Evolutionary conservation across 495 filamentous ascomycete genomes (phyloP), one percentile per base, ranked within the genome.

Genomic region (Lentithecium fluviatile): DNA sequence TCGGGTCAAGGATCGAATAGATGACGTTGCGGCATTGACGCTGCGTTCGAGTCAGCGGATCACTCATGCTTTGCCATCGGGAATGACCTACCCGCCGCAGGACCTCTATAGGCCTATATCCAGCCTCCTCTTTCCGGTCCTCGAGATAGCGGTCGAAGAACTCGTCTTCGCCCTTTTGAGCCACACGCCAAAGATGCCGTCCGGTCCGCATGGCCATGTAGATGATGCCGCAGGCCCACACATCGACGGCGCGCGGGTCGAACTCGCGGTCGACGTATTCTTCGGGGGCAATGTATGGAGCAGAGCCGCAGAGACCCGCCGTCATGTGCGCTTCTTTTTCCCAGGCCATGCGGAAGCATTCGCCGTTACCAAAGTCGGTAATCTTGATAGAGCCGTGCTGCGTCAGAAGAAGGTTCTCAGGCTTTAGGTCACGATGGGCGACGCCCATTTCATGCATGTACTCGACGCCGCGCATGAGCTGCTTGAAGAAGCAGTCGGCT

Each of bases 361-460:
- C 94, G 66, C 95, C 94, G 68, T 99, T 99, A 57, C 94, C 94
- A 68, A 99, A 99, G 72, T 99, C 94, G 29, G 95, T 97, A 65
- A 99, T 97, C 71, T 99, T 99, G 63, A 99, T 81, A n/a, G 86
- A 86, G 52, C 94, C 94, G 65, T 90, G 89, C 2, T 88, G 92
- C 19, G 95, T 99, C 25, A 99, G 79, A 0, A 99, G 84, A 17
- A 99, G 81, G 66, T 99, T 98, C 75, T 99, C 94, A 24, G 94
- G 94, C 75, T 99, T 99, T 29, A 99, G 76, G 69, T 99, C 94
- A 64, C 94, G 89, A 73, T 99, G 94, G 8, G 94, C 93, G 37
- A 99, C 94, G 21, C 94, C 94, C 94, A 99, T 99, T 69, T 97
- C 94, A 74, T 99, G 94, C 83, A 99, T 90, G 74, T 99, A 99